These are phyloP conservation scores for Nemania diffusa DNA, from an alignment of 2,329 filamentous ascomycete genomes.

Conservation along the genomic window DNA sequence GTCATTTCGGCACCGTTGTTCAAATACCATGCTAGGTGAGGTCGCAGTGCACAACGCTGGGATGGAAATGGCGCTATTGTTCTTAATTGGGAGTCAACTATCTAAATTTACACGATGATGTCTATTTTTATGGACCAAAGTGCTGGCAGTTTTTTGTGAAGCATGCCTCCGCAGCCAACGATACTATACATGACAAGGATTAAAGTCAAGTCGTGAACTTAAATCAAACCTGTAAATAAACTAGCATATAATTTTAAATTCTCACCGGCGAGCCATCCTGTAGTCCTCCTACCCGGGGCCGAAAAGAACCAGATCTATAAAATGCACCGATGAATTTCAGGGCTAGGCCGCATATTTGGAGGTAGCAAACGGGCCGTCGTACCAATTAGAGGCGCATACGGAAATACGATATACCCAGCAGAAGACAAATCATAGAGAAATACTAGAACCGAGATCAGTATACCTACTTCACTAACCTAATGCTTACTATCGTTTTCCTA, in stretches of 20 bases:
- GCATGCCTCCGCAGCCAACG: background rate
- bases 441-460: too few relatives aligned
- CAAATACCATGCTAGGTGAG: background rate
- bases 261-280: background rate
- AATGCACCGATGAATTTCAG: background rate
- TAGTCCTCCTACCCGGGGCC: background rate
- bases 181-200: background rate
- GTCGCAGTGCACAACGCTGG: background rate
- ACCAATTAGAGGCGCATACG: background rate
- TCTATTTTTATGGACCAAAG: background rate
- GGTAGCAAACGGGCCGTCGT: background rate
- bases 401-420: background rate
- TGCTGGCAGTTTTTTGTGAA: background rate
- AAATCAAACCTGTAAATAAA: background rate
- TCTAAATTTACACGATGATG: too few relatives aligned
- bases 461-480: too few relatives aligned
- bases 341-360: background rate
- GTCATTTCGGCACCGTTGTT: slow-evolving; percentile 9
- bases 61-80: background rate
- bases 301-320: background rate
- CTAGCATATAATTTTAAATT: background rate
- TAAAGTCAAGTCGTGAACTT: background rate
- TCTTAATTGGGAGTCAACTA: too few relatives aligned
- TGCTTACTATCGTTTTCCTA: too few relatives aligned
- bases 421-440: too few relatives aligned